phyloP scores from a whole-genome alignment of 2,329 filamentous ascomycete species.

The Gyromitra esculenta region DNA sequence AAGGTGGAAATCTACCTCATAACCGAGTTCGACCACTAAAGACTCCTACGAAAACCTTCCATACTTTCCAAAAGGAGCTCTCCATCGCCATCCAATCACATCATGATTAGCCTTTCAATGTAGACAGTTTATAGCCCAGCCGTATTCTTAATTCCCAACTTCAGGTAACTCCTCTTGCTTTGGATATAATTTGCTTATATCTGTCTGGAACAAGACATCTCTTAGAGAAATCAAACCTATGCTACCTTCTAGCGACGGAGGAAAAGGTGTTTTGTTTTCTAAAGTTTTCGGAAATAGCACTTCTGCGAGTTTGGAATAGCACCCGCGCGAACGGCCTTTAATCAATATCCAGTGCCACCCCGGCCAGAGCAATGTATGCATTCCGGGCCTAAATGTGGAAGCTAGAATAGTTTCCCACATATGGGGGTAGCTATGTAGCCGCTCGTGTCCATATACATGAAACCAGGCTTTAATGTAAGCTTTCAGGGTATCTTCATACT shows the following conservation, averaged over 20 bases:
- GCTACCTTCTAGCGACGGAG: background rate
- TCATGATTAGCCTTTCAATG: background rate
- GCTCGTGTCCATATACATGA: conserved; percentile 14
- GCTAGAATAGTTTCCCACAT: conserved; percentile 6
- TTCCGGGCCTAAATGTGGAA: conserved; percentile 8
- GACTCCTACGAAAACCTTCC: background rate
- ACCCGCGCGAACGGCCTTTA: background rate
- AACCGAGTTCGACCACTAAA: background rate
- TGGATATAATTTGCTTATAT: background rate
- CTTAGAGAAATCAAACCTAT: background rate
- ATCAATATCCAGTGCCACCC: conserved; percentile 29
- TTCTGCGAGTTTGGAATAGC: conserved; percentile 2
- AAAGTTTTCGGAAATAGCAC: conserved; percentile 8
- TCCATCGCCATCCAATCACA: background rate
- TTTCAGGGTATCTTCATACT: conserved; percentile 10
- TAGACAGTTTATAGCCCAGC: background rate
- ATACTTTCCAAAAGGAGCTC: background rate
- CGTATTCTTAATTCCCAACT: background rate
- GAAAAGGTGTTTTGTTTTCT: background rate
- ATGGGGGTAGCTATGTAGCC: background rate
- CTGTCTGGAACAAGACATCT: conserved; percentile 9
- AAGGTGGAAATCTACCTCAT: background rate
- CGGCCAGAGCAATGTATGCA: conserved; percentile 29
- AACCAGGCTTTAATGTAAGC: conserved; percentile 17
- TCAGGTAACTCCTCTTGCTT: background rate